These are phyloP conservation scores for Boletus speciosus DNA, from an alignment of 768 basidiomycete genomes.

Conservation along the genomic window DNA sequence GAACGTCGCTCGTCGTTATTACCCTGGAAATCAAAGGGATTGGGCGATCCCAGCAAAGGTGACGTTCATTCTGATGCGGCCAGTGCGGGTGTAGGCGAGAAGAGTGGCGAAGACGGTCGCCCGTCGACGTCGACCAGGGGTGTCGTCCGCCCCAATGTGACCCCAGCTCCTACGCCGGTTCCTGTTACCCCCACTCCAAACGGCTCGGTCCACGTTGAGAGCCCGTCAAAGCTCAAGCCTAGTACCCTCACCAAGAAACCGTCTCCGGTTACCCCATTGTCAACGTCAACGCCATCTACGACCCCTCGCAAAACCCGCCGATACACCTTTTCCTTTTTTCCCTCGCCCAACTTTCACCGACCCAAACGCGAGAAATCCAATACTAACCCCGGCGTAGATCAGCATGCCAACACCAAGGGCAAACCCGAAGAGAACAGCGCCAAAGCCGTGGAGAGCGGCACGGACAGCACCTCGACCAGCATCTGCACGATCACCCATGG, in stretches of 20 bases:
- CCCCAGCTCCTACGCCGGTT: background rate
- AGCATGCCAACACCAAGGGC: background rate
- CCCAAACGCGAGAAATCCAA: constrained; percentile 19
- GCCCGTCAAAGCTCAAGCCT: background rate
- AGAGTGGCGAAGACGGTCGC: background rate
- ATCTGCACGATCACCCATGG: constrained; percentile 19
- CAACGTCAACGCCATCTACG: background rate
- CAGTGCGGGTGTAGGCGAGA: background rate
- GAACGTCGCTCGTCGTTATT: constrained; percentile 21
- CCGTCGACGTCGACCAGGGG: background rate
- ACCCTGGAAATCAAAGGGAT: constrained; percentile 21
- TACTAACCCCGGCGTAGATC: background rate
- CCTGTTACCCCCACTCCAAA: background rate
- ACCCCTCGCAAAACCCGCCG: constrained; percentile 15
- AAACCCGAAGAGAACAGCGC: background rate
- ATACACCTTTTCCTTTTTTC: constrained; percentile 25
- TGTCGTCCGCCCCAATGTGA: background rate
- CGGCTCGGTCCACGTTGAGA: background rate
- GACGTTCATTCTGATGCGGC: background rate
- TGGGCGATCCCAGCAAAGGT: background rate
- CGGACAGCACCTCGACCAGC: constrained; percentile 21
- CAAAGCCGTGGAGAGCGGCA: constrained; percentile 6
- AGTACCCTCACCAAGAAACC: background rate
- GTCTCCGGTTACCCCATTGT: background rate
- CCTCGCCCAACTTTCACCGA: constrained; percentile 17